Conservation (phyloP, 768 basidiomycete genomes). For the Dictyophora rubrovolvata region DNA sequence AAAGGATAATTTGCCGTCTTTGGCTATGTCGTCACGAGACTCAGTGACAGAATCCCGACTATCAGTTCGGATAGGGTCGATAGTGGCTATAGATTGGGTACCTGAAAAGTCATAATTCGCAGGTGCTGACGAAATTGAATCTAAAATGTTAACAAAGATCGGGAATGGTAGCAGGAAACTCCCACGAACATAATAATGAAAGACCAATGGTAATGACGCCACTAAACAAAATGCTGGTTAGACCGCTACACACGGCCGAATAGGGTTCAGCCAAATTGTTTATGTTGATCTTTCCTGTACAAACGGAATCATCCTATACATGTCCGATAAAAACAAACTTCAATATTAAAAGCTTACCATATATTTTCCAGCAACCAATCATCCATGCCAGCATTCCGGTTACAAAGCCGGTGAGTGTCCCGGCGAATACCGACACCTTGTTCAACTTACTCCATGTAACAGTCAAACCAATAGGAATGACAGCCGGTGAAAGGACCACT, state of each 20-base stretch:
- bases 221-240: slow-evolving; percentile 29
- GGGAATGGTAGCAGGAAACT: background rate
- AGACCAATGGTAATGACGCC: slow-evolving; percentile 26
- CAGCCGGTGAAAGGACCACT: slow-evolving; percentile 38
- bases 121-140: slow-evolving; percentile 16
- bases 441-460: slow-evolving; percentile 39
- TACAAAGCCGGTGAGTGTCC: slow-evolving; percentile 29
- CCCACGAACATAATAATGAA: slow-evolving; percentile 24
- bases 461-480: slow-evolving; percentile 38
- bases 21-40: slow-evolving; percentile 3
- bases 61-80: slow-evolving; percentile 15
- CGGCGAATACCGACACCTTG: slow-evolving; percentile 28
- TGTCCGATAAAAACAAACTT: background rate
- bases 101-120: slow-evolving; percentile 29
- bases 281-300: slow-evolving; percentile 26
- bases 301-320: background rate
- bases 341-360: slow-evolving; percentile 20
- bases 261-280: slow-evolving; percentile 29
- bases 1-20: background rate
- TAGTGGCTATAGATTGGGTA: slow-evolving; percentile 25
- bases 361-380: slow-evolving; percentile 41
- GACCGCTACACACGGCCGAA: slow-evolving; percentile 30
- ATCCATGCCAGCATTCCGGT: slow-evolving; percentile 31
- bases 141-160: background rate
- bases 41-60: background rate